These are phyloP conservation scores for Leucaena leucocephala DNA, from an alignment of 306 rosid species.

Conservation along the genomic window DNA sequence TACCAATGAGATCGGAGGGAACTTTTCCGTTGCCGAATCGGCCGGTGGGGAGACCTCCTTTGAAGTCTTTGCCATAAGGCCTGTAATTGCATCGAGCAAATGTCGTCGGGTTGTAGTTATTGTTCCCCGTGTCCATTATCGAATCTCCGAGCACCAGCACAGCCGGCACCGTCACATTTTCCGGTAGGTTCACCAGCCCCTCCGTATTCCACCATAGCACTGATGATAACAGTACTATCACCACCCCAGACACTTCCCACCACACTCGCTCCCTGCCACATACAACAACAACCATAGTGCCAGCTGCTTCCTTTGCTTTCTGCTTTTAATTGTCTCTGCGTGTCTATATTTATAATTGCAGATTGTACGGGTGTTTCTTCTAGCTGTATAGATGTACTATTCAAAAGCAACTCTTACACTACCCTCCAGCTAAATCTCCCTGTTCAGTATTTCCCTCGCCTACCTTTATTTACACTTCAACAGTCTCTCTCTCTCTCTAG, in stretches of 20 bases:
- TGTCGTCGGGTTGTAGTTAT: slow-evolving; percentile 49
- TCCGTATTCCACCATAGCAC: background rate
- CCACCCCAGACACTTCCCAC: background rate
- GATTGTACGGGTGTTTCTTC: background rate
- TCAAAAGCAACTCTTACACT: background rate
- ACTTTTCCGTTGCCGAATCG: slow-evolving; percentile 52
- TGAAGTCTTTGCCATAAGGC: slow-evolving; percentile 48
- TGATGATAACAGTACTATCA: background rate
- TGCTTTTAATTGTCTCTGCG: background rate
- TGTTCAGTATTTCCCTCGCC: background rate
- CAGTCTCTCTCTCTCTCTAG: background rate
- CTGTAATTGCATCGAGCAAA: slow-evolving; percentile 41
- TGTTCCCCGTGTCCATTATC: slow-evolving; percentile 77
- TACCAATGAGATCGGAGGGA: slow-evolving; percentile 51
- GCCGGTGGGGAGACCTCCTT: slow-evolving; percentile 46
- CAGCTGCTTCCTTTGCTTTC: background rate
- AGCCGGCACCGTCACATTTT: slow-evolving; percentile 56
- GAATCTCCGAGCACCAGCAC: slow-evolving; percentile 74
- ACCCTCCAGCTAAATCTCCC: background rate
- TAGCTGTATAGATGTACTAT: background rate
- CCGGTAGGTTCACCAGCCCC: slow-evolving; percentile 46
- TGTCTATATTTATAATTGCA: background rate
- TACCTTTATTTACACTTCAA: background rate
- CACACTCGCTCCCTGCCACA: background rate
- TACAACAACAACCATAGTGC: background rate